phyloP scores from a whole-genome alignment of 2,329 filamentous ascomycete species.

The Penicillium janthinellum region DNA sequence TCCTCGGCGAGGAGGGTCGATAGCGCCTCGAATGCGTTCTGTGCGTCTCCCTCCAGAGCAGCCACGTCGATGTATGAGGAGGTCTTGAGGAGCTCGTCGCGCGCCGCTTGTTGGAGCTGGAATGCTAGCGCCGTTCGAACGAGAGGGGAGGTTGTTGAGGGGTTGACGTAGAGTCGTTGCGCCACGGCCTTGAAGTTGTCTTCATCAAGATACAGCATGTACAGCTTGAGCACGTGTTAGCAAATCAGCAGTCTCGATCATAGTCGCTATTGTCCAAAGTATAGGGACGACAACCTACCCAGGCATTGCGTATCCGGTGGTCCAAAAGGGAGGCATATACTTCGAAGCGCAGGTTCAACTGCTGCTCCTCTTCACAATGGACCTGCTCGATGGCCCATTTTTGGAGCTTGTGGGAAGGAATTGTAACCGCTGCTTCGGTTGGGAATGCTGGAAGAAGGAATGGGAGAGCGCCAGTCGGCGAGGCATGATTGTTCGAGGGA shows the following conservation, averaged over 20 bases:
- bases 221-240: constrained; percentile 57
- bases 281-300: constrained; percentile 57
- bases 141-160: constrained; percentile 60
- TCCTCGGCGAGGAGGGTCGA: constrained; percentile 60
- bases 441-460: constrained; percentile 70
- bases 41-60: constrained; percentile 62
- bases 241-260: not conserved
- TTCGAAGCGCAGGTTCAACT: constrained; percentile 62
- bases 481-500: constrained; percentile 88
- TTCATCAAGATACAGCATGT: constrained; percentile 75
- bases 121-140: constrained; percentile 65
- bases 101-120: constrained; percentile 72
- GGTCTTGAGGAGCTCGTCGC: constrained; percentile 70
- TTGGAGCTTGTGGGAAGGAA: constrained; percentile 67
- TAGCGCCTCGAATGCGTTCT: constrained; percentile 64
- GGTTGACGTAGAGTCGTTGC: constrained; percentile 67
- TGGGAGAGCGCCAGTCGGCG: constrained; percentile 82
- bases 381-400: constrained; percentile 65
- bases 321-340: constrained; percentile 79
- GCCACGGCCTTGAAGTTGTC: constrained; percentile 68
- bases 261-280: not conserved
- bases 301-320: constrained; percentile 77
- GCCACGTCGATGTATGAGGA: constrained; percentile 56
- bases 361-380: constrained; percentile 50
- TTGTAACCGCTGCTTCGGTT: constrained; percentile 45